phyloP scores from a whole-genome alignment of 2,329 filamentous ascomycete species.

The Nakataea oryzae region DNA sequence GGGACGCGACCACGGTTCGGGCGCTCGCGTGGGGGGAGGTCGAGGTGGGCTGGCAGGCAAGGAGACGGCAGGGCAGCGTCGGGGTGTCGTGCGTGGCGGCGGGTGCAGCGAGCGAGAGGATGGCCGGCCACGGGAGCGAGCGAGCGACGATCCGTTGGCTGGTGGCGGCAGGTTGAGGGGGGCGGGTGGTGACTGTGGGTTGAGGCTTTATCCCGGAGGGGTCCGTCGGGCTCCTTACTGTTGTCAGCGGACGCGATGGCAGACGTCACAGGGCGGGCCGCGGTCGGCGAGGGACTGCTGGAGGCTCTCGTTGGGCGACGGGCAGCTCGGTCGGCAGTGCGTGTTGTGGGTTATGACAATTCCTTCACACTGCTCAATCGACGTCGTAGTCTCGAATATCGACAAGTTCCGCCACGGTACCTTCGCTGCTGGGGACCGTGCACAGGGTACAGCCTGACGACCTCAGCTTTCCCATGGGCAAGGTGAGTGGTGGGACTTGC shows the following conservation, averaged over 20 bases:
- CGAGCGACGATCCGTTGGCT: slow-evolving; percentile 1
- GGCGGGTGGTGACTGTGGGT: not conserved
- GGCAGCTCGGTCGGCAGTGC: slow-evolving; percentile 3
- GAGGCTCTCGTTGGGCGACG: not conserved
- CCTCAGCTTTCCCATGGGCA: slow-evolving; percentile 2
- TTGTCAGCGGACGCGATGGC: not conserved
- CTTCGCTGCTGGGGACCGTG: slow-evolving; percentile 6
- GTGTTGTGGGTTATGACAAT: slow-evolving; percentile 8
- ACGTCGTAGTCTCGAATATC: slow-evolving; percentile 6
- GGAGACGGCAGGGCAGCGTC: not conserved
- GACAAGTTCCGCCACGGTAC: slow-evolving; percentile 12
- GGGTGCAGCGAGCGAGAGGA: not conserved
- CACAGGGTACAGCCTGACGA: slow-evolving; percentile 9
- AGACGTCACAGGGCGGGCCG: not conserved
- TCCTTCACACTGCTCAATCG: slow-evolving; percentile 8
- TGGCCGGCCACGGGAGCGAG: slow-evolving; percentile 3
- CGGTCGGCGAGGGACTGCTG: not conserved
- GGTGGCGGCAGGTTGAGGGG: not conserved
- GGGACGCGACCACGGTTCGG: not conserved
- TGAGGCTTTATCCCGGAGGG: slow-evolving; percentile 4
- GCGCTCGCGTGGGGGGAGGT: not conserved
- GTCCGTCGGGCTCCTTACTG: slow-evolving; percentile 1
- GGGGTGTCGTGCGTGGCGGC: not conserved
- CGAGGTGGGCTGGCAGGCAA: not conserved
- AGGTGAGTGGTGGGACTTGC: not conserved